Conservation (phyloP, 495 filamentous ascomycete genomes). For the Annulohypoxylon bovei region DNA sequence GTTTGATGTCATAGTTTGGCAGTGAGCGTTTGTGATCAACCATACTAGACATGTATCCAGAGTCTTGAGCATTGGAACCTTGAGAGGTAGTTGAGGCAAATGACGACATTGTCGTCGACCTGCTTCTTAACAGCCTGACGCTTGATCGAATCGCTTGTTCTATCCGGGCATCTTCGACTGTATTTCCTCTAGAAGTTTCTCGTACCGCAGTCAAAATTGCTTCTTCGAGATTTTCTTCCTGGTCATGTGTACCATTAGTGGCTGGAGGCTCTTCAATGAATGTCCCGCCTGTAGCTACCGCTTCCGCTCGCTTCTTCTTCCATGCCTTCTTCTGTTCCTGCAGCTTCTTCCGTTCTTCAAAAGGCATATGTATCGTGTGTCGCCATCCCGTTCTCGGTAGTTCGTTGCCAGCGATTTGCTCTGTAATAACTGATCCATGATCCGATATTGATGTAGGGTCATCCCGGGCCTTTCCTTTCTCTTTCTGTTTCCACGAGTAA, state of each 20-base stretch:
- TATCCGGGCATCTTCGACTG: conserved; percentile 71
- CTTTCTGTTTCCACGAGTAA: conserved; percentile 51
- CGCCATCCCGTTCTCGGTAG: conserved; percentile 52
- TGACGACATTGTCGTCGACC: conserved; percentile 40
- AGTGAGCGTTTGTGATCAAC: conserved; percentile 36
- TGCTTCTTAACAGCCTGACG: conserved; percentile 64
- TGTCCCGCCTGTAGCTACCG: conserved; percentile 42
- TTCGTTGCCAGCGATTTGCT: conserved; percentile 27
- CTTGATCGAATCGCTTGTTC: conserved; percentile 76
- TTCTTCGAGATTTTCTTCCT: conserved; percentile 68
- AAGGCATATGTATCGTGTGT: conserved; percentile 50
- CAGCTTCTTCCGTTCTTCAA: conserved; percentile 59
- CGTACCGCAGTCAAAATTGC: conserved; percentile 74
- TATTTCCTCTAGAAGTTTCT: conserved; percentile 73
- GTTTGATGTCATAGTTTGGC: conserved; percentile 35
- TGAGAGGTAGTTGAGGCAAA: conserved; percentile 23
- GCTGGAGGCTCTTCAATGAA: conserved; percentile 40
- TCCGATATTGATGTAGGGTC: conserved; percentile 15
- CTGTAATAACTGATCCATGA: conserved; percentile 25
- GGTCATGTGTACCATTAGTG: conserved; percentile 23
- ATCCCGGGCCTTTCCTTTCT: conserved; percentile 46
- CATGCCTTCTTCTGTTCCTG: conserved; percentile 57
- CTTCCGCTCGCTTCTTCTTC: conserved; percentile 43
- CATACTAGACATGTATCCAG: conserved; percentile 24
- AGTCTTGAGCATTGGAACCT: conserved; percentile 10